A percentile compares a stretch with the other conserved stretches of the same genome.
phyloP scores from a whole-genome alignment of 257 asterid species.

The Solanum tarijense region DNA sequence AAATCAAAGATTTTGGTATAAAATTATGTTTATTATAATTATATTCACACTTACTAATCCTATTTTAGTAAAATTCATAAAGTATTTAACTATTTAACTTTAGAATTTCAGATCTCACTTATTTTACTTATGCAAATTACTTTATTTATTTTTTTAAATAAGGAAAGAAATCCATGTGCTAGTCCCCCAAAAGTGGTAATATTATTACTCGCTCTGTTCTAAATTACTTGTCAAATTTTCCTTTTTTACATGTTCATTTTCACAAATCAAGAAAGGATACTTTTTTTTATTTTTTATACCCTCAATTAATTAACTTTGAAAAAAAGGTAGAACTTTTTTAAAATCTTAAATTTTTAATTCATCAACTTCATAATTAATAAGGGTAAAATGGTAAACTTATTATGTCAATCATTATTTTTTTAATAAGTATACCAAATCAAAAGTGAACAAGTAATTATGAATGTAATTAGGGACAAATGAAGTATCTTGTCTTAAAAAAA shows the following conservation, averaged over 20 bases:
- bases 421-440: too few species aligned
- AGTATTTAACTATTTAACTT: neutral
- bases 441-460: too few species aligned
- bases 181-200: neutral
- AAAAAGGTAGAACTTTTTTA: rapidly evolving
- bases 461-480: neutral
- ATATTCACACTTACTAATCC: neutral
- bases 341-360: too few species aligned
- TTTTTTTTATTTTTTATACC: too few species aligned
- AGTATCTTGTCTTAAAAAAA: neutral
- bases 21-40: neutral
- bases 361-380: too few species aligned
- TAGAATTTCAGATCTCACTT: neutral
- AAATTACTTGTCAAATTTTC: too few species aligned
- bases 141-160: neutral
- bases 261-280: too few species aligned
- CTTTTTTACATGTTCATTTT: too few species aligned
- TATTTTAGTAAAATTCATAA: neutral
- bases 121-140: neutral
- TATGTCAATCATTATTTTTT: too few species aligned
- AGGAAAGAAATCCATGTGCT: neutral
- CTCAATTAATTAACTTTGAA: too few species aligned
- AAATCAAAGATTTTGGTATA: neutral
- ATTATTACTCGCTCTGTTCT: rapidly evolving
- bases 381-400: rapidly evolving